These are phyloP conservation scores for Waltergamsia citrina DNA, from an alignment of 2,329 filamentous ascomycete genomes.

Conservation along the genomic window DNA sequence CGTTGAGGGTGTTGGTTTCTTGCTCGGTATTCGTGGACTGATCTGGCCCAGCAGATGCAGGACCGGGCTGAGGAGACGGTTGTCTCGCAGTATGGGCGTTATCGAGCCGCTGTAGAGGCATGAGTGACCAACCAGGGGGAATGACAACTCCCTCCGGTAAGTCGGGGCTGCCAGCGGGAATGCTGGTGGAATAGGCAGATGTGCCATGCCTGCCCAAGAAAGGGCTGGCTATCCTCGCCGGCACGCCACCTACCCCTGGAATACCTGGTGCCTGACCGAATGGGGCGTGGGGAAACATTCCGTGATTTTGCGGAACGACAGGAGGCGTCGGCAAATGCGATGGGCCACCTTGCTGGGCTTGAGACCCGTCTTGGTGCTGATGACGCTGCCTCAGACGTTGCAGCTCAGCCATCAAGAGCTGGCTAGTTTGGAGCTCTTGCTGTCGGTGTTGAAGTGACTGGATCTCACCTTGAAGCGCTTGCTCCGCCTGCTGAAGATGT, in stretches of 20 bases:
- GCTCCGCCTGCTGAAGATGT: slow-evolving; percentile 57
- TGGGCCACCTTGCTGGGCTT: slow-evolving; percentile 5
- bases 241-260: slow-evolving; percentile 12
- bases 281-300: slow-evolving; percentile 5
- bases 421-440: slow-evolving; percentile 60
- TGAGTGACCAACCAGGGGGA: slow-evolving; percentile 54
- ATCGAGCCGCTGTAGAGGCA: slow-evolving; percentile 49
- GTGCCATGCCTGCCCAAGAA: slow-evolving; percentile 38
- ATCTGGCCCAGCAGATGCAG: slow-evolving; percentile 2
- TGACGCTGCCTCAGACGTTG: slow-evolving; percentile 50
- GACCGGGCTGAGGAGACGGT: slow-evolving; percentile 11
- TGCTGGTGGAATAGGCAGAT: slow-evolving; percentile 34
- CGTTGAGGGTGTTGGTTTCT: background rate
- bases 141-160: slow-evolving; percentile 55
- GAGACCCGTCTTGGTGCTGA: slow-evolving; percentile 14
- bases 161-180: slow-evolving; percentile 50
- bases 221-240: slow-evolving; percentile 28
- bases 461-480: slow-evolving; percentile 60
- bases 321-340: slow-evolving; percentile 10
- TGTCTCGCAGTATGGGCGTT: slow-evolving; percentile 17
- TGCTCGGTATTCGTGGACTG: background rate
- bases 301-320: slow-evolving; percentile 6
- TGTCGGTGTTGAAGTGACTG: slow-evolving; percentile 51
- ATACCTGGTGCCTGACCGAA: slow-evolving; percentile 9
- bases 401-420: slow-evolving; percentile 58